A percentile compares a stretch with the other conserved stretches of the same genome.
These are phyloP conservation scores for Alternaria brassicae DNA, from an alignment of 2,329 filamentous ascomycete genomes.

Conservation along the genomic window DNA sequence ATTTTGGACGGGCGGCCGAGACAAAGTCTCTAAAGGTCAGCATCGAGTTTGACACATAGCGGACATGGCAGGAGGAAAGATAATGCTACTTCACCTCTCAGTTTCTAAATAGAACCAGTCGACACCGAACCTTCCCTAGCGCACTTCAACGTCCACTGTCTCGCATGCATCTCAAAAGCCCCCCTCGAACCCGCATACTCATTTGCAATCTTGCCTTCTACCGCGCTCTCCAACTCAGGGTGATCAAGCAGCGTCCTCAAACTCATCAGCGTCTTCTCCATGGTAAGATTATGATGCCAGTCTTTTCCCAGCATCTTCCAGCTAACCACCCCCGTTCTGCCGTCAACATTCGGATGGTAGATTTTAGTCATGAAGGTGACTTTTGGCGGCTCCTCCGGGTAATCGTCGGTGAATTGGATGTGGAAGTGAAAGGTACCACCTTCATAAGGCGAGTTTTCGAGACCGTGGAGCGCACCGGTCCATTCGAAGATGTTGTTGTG, in stretches of 20 bases:
- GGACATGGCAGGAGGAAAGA: not conserved
- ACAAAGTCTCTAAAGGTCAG: constrained; percentile 56
- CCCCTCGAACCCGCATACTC: constrained; percentile 1
- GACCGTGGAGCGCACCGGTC: not conserved
- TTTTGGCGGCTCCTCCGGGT: constrained; percentile 4
- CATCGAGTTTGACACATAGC: constrained; percentile 41
- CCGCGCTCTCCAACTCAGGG: constrained; percentile 6
- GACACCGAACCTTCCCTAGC: not conserved
- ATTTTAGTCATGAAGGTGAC: constrained; percentile 5
- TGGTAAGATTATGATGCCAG: constrained; percentile 2
- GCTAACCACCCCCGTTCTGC: not conserved
- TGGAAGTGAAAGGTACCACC: constrained; percentile 1
- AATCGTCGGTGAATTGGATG: constrained; percentile 9
- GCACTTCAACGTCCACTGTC: constrained; percentile 6
- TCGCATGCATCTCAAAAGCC: not conserved
- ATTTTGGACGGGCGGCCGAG: constrained; percentile 53
- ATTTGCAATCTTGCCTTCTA: constrained; percentile 1
- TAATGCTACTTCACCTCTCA: not conserved
- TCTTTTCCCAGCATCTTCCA: constrained; percentile 2
- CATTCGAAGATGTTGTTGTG: constrained; percentile 7
- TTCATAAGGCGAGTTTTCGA: not conserved
- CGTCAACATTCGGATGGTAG: constrained; percentile 7
- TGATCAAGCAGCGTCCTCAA: constrained; percentile 4
- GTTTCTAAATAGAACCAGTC: not conserved
- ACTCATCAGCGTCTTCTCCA: constrained; percentile 4